Percentiles rank a stretch among this genome's conserved stretches.
Evolutionary conservation across 225 moss, liverwort and hornwort species (phyloP).

Genomic region (Straminergon stramineum): DNA sequence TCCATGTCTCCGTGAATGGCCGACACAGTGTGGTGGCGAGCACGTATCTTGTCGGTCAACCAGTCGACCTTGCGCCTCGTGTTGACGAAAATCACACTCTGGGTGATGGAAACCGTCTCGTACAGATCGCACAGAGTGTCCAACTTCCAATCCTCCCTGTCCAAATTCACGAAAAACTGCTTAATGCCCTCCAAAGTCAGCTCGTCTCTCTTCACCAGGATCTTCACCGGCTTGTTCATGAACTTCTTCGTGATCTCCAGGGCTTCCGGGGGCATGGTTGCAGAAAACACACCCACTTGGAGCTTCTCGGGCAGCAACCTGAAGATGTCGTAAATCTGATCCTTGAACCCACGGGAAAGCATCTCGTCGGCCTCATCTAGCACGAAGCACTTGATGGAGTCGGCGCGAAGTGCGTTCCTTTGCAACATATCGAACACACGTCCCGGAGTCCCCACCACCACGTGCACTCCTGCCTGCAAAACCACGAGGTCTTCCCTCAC

Average conservation of each 20-base stretch:
- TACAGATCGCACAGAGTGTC: background rate
- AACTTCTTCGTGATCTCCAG: slow-evolving; percentile 66
- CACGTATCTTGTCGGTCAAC: background rate
- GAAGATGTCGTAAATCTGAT: slow-evolving; percentile 68
- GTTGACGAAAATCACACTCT: background rate
- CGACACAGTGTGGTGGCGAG: background rate
- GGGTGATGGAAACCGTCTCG: background rate
- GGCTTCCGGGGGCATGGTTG: slow-evolving; percentile 55
- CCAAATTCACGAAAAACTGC: background rate
- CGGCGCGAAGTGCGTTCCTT: slow-evolving; percentile 44
- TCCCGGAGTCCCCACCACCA: slow-evolving; percentile 64
- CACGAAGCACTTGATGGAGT: slow-evolving; percentile 61
- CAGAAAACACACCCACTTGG: slow-evolving; percentile 58
- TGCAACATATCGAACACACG: slow-evolving; percentile 62
- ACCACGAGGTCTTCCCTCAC: slow-evolving; percentile 52
- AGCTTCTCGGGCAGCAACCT: slow-evolving; percentile 50
- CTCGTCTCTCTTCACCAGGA: background rate
- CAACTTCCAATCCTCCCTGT: background rate
- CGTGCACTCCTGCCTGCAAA: slow-evolving; percentile 52
- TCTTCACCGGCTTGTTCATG: slow-evolving; percentile 67
- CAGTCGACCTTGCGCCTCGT: background rate
- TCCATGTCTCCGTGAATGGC: slow-evolving; percentile 13
- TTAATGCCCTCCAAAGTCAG: background rate
- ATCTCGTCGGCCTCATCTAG: slow-evolving; percentile 67
- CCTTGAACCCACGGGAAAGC: slow-evolving; percentile 68